These are phyloP conservation scores for Tetrahymena borealis DNA, from an alignment of 73 alveolate species.

Conservation along the genomic window DNA sequence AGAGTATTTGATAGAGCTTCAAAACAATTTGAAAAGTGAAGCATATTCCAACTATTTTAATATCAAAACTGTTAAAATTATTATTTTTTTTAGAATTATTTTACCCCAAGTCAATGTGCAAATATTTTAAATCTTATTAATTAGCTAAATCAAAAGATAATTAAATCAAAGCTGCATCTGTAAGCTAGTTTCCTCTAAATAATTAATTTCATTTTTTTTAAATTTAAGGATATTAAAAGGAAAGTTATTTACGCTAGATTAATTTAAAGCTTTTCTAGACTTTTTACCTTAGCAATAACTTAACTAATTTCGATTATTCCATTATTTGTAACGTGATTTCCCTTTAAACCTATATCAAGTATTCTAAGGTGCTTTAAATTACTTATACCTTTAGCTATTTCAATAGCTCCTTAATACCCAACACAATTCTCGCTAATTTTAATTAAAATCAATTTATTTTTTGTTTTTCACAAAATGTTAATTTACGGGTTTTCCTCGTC, in stretches of 20 bases:
- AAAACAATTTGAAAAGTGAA: background rate
- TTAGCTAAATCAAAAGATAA: background rate
- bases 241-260: background rate
- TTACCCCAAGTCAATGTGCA: background rate
- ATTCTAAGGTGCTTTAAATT: background rate
- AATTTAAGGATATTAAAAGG: background rate
- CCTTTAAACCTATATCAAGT: background rate
- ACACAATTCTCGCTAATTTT: background rate
- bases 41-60: background rate
- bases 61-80: background rate
- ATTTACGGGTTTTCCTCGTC: background rate
- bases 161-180: background rate
- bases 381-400: background rate
- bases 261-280: background rate
- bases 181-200: background rate
- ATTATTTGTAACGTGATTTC: background rate
- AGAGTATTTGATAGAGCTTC: background rate
- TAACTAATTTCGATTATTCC: background rate
- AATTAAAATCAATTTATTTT: background rate
- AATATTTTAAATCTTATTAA: background rate
- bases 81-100: background rate
- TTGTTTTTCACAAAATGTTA: background rate
- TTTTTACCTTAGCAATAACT: background rate
- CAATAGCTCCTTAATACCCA: background rate
- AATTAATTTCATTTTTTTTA: background rate